Evolutionary conservation across 345 rosid species (phyloP), one percentile per base, ranked within the genome.

Genomic region (Eucalyptus dawsonii): DNA sequence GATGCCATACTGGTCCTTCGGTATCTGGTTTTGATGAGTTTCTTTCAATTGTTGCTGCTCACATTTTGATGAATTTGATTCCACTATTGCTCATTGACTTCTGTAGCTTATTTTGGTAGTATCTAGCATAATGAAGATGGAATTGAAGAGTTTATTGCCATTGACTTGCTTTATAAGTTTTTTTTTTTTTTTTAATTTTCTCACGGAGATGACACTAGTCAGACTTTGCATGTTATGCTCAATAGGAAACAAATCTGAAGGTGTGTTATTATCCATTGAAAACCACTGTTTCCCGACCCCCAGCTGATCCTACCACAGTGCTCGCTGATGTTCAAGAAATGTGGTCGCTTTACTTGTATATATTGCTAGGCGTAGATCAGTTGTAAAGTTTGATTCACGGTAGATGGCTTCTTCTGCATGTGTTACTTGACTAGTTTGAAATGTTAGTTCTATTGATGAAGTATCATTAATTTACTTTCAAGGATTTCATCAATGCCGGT

Each of bases 401-500:
- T 27, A 60, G 31, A 60, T 60, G 67, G 67, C 67, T 25, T 60
- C 67, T 60, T 60, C 31, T 60, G 16, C 67, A 60, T 13, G n/a
- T 27, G 29, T 25, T 25, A 60, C 67, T 60, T 27, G 15, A 60
- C 67, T 25, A 25, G 67, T 60, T 60, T 60, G 31, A 6, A 60
- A 60, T 25, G 67, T 27, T 19, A 25, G 31, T 25, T 60, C 67
- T 25, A 60, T 29, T 60, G 27, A 56, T 56, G 2, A 56, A 2
- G 27, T 56, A 56, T 56, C 62, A 21, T 22, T 24, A 10, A 56
- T 40, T 50, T 49, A 53, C 53, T 50, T 88, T 88, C 87, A 24
- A 95, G 98, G 98, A 42, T 96, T 96, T 86, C 98, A 96, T 80
- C 97, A 96, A 50, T 96, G 97, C 87, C 90, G 94, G 86, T 94